Percentiles rank a stretch among this genome's conserved stretches.
phyloP scores from a whole-genome alignment of 2,329 filamentous ascomycete genomes.

The Akanthomyces lecanii region DNA sequence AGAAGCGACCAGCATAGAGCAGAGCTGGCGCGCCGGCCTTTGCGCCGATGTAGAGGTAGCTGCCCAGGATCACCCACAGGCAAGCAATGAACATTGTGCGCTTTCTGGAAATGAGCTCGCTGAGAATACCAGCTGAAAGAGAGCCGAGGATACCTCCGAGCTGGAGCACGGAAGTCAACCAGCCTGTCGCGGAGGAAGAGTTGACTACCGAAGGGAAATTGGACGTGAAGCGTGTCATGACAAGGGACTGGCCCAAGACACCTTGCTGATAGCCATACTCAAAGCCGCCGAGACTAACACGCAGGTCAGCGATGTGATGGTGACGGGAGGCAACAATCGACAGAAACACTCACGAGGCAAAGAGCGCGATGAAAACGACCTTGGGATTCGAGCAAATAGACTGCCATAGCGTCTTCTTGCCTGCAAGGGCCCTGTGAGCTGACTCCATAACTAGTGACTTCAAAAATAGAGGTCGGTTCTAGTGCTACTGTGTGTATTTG shows the following conservation, averaged over 20 bases:
- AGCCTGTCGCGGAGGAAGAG: constrained; percentile 44
- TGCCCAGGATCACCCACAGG: constrained; percentile 42
- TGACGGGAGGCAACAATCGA: neutral
- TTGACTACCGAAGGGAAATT: constrained; percentile 46
- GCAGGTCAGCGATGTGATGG: neutral
- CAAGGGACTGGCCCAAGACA: constrained; percentile 49
- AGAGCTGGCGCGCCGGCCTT: constrained; percentile 34
- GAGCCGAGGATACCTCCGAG: constrained; percentile 47
- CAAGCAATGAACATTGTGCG: constrained; percentile 49
- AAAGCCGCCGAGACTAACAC: constrained; percentile 43
- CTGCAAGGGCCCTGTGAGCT: constrained; percentile 17
- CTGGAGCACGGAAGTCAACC: constrained; percentile 49
- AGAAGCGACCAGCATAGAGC: constrained; percentile 46
- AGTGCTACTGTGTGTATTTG: neutral
- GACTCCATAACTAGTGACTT: constrained; percentile 18
- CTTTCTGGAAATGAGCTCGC: constrained; percentile 47
- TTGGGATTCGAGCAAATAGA: constrained; percentile 34
- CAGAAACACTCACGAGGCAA: constrained; percentile 32
- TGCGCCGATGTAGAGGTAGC: constrained; percentile 43
- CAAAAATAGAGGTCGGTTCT: neutral
- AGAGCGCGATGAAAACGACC: constrained; percentile 36
- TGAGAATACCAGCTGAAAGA: constrained; percentile 42
- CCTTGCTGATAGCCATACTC: constrained; percentile 53
- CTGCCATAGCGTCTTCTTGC: constrained; percentile 24
- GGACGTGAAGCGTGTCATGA: constrained; percentile 47